These are phyloP conservation scores for Dorcoceras hygrometricum DNA, from an alignment of 257 asterid genomes.

Conservation along the genomic window DNA sequence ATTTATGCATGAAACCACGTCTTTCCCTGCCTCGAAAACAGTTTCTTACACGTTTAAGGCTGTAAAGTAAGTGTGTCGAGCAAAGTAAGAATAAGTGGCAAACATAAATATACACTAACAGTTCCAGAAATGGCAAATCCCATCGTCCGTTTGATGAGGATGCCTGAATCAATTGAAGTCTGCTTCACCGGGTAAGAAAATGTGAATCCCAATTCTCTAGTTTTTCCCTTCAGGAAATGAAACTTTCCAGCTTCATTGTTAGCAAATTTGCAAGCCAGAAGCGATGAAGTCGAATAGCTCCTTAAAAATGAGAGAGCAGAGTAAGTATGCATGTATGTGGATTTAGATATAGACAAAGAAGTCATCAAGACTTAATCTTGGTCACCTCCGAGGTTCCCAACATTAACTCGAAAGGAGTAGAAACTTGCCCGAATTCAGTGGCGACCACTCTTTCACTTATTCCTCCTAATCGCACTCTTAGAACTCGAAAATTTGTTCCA, in stretches of 20 bases:
- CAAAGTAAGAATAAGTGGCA: not conserved
- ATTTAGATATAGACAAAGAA: not conserved
- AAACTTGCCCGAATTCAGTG: slow-evolving; percentile 66
- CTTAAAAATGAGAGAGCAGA: slow-evolving; percentile 26
- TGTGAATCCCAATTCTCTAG: slow-evolving; percentile 72
- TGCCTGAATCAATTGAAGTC: slow-evolving; percentile 67
- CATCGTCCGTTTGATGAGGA: slow-evolving; percentile 76
- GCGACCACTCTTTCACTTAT: slow-evolving; percentile 56
- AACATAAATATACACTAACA: slow-evolving; percentile 43
- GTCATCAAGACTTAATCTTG: slow-evolving; percentile 1
- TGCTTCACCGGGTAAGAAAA: slow-evolving; percentile 84
- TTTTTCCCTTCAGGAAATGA: slow-evolving; percentile 39
- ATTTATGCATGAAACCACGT: slow-evolving; percentile 70
- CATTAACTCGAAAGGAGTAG: slow-evolving; percentile 66
- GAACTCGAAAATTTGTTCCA: slow-evolving; percentile 78
- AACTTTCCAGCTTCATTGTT: slow-evolving; percentile 56
- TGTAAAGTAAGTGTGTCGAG: not conserved
- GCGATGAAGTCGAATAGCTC: slow-evolving; percentile 83
- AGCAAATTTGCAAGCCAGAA: slow-evolving; percentile 56
- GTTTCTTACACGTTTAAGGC: not conserved
- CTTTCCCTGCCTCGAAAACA: slow-evolving; percentile 62
- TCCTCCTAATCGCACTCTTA: slow-evolving; percentile 80
- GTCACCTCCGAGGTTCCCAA: slow-evolving; percentile 59
- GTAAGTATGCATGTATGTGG: not conserved
- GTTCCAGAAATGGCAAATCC: slow-evolving; percentile 77